Conservation (phyloP, 2,329 filamentous ascomycete species). For the Nemania abortiva region DNA sequence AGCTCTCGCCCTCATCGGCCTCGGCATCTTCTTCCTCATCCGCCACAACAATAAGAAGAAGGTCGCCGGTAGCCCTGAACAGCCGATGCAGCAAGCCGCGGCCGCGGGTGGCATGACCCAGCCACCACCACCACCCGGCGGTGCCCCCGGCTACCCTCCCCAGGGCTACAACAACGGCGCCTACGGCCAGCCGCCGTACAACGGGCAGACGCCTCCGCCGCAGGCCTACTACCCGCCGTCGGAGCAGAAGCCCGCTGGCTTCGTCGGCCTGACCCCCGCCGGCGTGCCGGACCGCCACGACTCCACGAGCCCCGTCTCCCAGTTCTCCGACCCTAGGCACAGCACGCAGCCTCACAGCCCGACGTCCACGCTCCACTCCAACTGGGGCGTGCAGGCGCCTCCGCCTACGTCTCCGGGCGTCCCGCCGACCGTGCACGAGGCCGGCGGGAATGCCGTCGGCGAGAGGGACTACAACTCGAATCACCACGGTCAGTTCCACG, state of each 20-base stretch:
- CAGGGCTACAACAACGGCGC: constrained; percentile 38
- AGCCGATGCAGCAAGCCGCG: constrained; percentile 36
- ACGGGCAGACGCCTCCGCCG: constrained; percentile 26
- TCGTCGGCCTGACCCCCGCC: constrained; percentile 39
- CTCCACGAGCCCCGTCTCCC: constrained; percentile 49
- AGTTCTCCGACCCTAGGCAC: constrained; percentile 40
- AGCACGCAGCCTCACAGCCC: constrained; percentile 47
- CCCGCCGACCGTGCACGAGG: constrained; percentile 54
- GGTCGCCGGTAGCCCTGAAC: constrained; percentile 25
- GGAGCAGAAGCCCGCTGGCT: constrained; percentile 46
- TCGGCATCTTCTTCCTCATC: constrained; percentile 57
- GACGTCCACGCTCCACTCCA: constrained; percentile 45
- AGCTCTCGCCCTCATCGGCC: constrained; percentile 56
- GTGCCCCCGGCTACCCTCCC: constrained; percentile 35
- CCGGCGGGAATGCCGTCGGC: constrained; percentile 52
- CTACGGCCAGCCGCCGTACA: constrained; percentile 43
- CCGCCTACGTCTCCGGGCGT: constrained; percentile 44
- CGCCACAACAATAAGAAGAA: constrained; percentile 54
- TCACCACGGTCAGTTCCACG: constrained; percentile 57
- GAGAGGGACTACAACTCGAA: constrained; percentile 48
- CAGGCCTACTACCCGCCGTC: constrained; percentile 38
- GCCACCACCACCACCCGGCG: neutral
- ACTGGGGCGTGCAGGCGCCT: constrained; percentile 40
- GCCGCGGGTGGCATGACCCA: constrained; percentile 6
- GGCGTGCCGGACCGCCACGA: constrained; percentile 44